Evolutionary conservation across 2,329 filamentous ascomycete genomes (phyloP).

Genomic region (Berkeleyomyces basicola): DNA sequence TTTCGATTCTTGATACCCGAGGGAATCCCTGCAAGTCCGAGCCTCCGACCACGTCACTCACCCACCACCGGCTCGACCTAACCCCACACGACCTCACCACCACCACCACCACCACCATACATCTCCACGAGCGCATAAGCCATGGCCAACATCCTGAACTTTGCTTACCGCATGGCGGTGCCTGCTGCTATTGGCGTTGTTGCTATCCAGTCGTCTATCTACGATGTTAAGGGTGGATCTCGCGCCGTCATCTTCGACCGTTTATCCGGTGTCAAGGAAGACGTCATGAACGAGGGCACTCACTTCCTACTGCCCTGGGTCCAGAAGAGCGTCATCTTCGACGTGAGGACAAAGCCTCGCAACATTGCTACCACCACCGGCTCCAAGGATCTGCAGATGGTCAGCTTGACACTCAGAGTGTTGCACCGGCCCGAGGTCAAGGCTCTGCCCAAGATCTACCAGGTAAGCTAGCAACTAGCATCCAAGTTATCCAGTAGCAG

Average conservation of each 20-base stretch:
- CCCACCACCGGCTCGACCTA: neutral
- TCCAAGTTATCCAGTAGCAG: neutral
- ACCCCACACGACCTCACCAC: neutral
- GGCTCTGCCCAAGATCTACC: constrained; percentile 92
- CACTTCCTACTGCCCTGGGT: constrained; percentile 95
- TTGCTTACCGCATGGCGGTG: constrained; percentile 52
- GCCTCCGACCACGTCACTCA: neutral
- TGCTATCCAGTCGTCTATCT: constrained; percentile 63
- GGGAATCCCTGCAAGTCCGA: too few species aligned
- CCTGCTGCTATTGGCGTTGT: constrained; percentile 54
- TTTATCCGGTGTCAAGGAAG: constrained; percentile 77
- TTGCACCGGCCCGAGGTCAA: constrained; percentile 88
- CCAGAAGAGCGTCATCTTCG: constrained; percentile 85
- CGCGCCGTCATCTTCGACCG: constrained; percentile 98
- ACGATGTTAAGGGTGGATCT: constrained; percentile 91
- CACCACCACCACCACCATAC: neutral
- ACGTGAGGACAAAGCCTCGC: constrained; percentile 91
- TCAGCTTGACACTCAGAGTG: constrained; percentile 91
- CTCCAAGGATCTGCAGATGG: constrained; percentile 99
- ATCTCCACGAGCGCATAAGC: neutral
- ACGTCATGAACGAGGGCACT: constrained; percentile 86
- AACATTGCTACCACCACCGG: constrained; percentile 97
- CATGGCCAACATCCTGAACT: constrained; percentile 28
- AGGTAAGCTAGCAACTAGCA: constrained; percentile 40
- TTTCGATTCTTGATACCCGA: too few species aligned